Evolutionary conservation across 2,329 filamentous ascomycete genomes (phyloP), one percentile per base, ranked within the genome.

Genomic region (Colletotrichum sp.): DNA sequence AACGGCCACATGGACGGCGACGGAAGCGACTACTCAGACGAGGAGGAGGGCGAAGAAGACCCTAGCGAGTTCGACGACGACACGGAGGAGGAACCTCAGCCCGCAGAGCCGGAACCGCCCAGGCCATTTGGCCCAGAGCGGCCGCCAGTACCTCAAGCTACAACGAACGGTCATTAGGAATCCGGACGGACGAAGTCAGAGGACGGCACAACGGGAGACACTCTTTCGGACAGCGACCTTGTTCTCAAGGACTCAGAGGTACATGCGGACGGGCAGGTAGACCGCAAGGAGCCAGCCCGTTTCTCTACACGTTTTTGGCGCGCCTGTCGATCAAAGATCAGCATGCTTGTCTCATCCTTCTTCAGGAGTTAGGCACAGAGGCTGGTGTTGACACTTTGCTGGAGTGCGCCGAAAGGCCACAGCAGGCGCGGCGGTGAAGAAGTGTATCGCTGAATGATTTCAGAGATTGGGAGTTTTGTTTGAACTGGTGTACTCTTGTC

Each of bases 61-160:
- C 90, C 90, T 71, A 92, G 92, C 78, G 92, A 94, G 80, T 91
- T 93, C 80, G 92, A 94, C 80, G 91, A 92, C 71, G 88, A 90
- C 72, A 90, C 87, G 28, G 89, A 90, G 79, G 89, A 90, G 78
- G 89, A 90, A 78, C 79, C 83, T 62, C 87, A 86, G 74, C 77
- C 84, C 74, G 79, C 80, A 72, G 81, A 84, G 63, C 82, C 83
- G 65, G 81, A 77, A 60, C 81, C 83, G 55, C 86, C 85, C 10
- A 84, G 88, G 65, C 82, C 87, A 8, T 89, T 86, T 76, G 88
- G 88, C 13, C 88, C 88, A 18, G 88, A 90, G 79, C 85, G 88
- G 60, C 88, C 88, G 57, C 88, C 88, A 69, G 78, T 80, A 63
- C 80, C 82, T 52, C 80, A 82, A 68, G 79, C 83, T 63, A 81